A percentile compares a stretch with the other conserved stretches of the same genome.
Evolutionary conservation across 306 rosid genomes (phyloP).

Genomic region (Medicago lupulina): DNA sequence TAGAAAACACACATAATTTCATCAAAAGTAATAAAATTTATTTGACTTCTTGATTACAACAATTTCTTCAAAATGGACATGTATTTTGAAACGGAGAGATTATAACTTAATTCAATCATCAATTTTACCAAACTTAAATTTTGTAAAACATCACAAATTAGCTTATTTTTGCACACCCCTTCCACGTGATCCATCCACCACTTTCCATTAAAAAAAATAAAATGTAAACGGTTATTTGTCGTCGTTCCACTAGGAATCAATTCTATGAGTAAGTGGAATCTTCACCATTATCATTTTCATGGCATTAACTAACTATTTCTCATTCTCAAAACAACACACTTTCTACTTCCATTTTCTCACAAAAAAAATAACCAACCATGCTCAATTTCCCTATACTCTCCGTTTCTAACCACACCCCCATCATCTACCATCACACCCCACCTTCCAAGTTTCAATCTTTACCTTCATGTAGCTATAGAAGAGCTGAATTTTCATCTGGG

Average conservation of each 20-base stretch:
- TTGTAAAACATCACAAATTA: no score
- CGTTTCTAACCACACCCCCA: constrained; percentile 37
- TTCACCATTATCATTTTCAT: constrained; percentile 1
- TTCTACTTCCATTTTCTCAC: not conserved
- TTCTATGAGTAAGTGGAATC: constrained; percentile 50
- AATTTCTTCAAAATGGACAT: no score
- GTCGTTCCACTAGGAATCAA: constrained; percentile 35
- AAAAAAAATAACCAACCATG: constrained; percentile 37
- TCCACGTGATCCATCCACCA: not conserved
- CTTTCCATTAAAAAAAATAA: not conserved
- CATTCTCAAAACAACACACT: not conserved
- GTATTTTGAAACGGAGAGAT: no score
- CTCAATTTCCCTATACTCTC: constrained; percentile 47
- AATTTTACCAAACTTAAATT: no score
- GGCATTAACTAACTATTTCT: not conserved
- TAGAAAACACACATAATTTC: no score
- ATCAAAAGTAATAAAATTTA: no score
- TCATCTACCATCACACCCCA: constrained; percentile 34
- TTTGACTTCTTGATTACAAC: no score
- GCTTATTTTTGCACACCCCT: no score
- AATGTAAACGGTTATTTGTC: constrained; percentile 33
- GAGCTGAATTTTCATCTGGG: constrained; percentile 34
- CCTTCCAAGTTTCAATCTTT: constrained; percentile 42
- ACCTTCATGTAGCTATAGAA: constrained; percentile 7
- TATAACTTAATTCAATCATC: no score